Conservation (phyloP, 352 stramenopile species). For the Globisporangium paddicum region DNA sequence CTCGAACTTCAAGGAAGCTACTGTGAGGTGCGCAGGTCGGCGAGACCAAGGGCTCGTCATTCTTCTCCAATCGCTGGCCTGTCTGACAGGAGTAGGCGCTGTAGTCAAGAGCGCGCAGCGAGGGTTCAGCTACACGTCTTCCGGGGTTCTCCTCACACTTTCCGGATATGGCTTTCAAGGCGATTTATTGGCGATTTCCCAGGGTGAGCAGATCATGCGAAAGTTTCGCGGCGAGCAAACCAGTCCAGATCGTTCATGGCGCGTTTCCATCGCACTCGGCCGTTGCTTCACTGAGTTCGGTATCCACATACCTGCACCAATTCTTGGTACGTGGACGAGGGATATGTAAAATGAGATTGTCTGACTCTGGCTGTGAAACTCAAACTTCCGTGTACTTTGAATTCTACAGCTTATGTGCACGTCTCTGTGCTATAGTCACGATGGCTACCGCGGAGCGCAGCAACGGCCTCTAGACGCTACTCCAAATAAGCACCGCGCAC, state of each 20-base stretch:
- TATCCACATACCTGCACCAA: not conserved
- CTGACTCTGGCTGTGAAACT: not conserved
- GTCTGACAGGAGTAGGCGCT: not conserved
- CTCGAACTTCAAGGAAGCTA: conserved; percentile 2
- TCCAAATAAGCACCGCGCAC: not conserved
- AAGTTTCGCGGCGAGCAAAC: too few relatives aligned
- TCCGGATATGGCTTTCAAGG: too few relatives aligned
- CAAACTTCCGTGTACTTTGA: not conserved
- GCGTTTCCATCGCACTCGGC: too few relatives aligned
- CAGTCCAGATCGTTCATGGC: too few relatives aligned
- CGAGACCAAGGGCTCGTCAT: not conserved
- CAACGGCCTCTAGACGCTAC: not conserved
- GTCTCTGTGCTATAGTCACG: not conserved
- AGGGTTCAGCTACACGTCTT: not conserved
- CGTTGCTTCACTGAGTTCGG: not conserved
- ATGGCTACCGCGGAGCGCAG: not conserved
- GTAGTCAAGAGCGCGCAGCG: conserved; percentile 1
- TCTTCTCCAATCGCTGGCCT: not conserved
- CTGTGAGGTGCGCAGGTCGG: too few relatives aligned
- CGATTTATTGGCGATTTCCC: too few relatives aligned
- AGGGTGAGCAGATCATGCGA: too few relatives aligned
- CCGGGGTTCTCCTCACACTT: not conserved
- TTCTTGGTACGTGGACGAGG: not conserved
- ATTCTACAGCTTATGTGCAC: not conserved
- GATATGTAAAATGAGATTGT: not conserved